phyloP scores from a whole-genome alignment of 2,329 filamentous ascomycete genomes.

The Penicillium crustosum region DNA sequence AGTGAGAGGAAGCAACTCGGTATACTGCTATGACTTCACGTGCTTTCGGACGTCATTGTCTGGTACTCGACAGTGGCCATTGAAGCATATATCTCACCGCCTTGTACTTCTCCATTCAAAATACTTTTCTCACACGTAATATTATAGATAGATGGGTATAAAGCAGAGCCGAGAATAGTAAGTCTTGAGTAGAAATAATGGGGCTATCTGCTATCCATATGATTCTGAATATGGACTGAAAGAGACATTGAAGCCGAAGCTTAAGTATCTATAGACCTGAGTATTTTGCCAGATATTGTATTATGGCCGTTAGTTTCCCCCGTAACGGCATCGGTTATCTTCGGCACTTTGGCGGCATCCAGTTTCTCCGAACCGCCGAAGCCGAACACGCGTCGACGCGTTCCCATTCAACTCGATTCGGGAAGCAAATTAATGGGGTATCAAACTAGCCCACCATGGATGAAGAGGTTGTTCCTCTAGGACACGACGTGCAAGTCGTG shows the following conservation, averaged over 20 bases:
- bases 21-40: conserved; percentile 18
- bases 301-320: background rate
- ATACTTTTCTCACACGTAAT: background rate
- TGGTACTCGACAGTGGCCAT: background rate
- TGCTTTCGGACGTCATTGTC: conserved; percentile 22
- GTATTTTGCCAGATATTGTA: conserved; percentile 6
- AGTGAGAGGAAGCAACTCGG: background rate
- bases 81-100: background rate
- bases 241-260: background rate
- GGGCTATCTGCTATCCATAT: background rate
- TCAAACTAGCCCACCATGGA: conserved; percentile 39
- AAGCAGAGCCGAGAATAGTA: background rate
- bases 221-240: background rate
- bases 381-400: conserved; percentile 26
- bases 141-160: background rate
- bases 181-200: background rate
- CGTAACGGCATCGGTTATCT: conserved; percentile 22
- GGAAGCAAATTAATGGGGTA: conserved; percentile 15
- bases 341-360: conserved; percentile 19
- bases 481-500: conserved; percentile 59
- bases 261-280: background rate
- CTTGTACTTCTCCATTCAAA: background rate
- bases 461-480: conserved; percentile 39
- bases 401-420: conserved; percentile 19
- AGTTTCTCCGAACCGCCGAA: conserved; percentile 26